Evolutionary conservation across 2,329 filamentous ascomycete genomes (phyloP).

Genomic region (Colletotrichum graminicola): DNA sequence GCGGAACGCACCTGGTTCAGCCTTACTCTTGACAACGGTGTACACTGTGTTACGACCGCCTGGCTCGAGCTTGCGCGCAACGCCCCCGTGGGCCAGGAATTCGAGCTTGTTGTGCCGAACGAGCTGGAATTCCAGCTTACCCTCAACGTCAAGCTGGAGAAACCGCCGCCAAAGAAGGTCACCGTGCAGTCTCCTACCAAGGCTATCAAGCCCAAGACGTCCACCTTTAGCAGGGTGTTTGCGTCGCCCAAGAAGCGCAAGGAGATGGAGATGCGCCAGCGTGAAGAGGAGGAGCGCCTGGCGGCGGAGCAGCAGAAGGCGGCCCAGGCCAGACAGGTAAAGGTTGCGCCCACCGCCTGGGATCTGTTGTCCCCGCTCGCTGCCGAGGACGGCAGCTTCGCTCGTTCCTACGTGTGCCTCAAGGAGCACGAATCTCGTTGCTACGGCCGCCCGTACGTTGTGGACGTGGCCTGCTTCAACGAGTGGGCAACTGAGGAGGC

Average conservation of each 20-base stretch:
- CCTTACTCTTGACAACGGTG: slow-evolving; percentile 95
- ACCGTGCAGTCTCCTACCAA: slow-evolving; percentile 69
- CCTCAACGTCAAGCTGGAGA: slow-evolving; percentile 92
- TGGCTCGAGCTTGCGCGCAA: slow-evolving; percentile 94
- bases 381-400: slow-evolving; percentile 93
- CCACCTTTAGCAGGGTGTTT: slow-evolving; percentile 91
- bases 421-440: slow-evolving; percentile 92
- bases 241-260: slow-evolving; percentile 97
- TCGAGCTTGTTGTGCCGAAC: slow-evolving; percentile 95
- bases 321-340: slow-evolving; percentile 72
- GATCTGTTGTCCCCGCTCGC: slow-evolving; percentile 89
- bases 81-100: slow-evolving; percentile 96
- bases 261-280: slow-evolving; percentile 87
- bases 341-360: slow-evolving; percentile 79
- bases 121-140: slow-evolving; percentile 99
- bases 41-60: slow-evolving; percentile 96
- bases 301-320: slow-evolving; percentile 74
- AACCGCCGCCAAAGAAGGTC: slow-evolving; percentile 73
- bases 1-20: slow-evolving; percentile 95
- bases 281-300: slow-evolving; percentile 83
- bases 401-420: slow-evolving; percentile 90
- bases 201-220: slow-evolving; percentile 78
- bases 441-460: slow-evolving; percentile 87
- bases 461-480: slow-evolving; percentile 96
- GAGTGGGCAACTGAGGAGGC: slow-evolving; percentile 96